Conservation (phyloP, 1,284 basidiomycete genomes). For the Golubevia sp. region DNA sequence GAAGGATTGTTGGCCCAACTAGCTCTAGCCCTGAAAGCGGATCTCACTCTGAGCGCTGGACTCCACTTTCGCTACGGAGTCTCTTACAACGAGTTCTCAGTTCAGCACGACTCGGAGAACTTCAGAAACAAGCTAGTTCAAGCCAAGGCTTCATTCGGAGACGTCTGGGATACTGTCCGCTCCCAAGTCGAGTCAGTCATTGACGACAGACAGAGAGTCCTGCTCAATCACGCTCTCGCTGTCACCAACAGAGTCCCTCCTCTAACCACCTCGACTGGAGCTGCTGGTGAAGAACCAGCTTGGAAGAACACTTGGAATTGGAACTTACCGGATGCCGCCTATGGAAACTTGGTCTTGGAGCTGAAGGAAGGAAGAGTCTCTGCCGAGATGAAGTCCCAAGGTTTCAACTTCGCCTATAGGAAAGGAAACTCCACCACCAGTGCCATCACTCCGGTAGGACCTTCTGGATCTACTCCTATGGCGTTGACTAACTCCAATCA, state of each 20-base stretch:
- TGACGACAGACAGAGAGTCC: slow-evolving; percentile 84
- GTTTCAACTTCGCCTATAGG: slow-evolving; percentile 62
- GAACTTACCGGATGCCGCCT: slow-evolving; percentile 79
- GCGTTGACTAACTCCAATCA: too few species aligned
- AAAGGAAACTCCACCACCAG: too few species aligned
- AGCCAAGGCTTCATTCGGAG: slow-evolving; percentile 82
- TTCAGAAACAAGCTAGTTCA: slow-evolving; percentile 80
- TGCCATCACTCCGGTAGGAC: too few species aligned
- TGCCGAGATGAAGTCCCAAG: slow-evolving; percentile 88
- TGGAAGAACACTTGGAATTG: slow-evolving; percentile 60
- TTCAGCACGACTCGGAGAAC: slow-evolving; percentile 85
- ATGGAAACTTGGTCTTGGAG: slow-evolving; percentile 83
- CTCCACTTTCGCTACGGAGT: slow-evolving; percentile 96
- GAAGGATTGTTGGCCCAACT: slow-evolving; percentile 92
- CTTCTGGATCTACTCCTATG: too few species aligned
- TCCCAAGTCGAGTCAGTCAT: slow-evolving; percentile 87
- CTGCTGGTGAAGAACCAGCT: slow-evolving; percentile 75
- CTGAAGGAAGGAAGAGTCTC: slow-evolving; percentile 88
- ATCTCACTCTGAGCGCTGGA: slow-evolving; percentile 90
- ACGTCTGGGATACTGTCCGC: slow-evolving; percentile 93
- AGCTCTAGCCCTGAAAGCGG: slow-evolving; percentile 85
- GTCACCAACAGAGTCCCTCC: slow-evolving; percentile 81
- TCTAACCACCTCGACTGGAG: slow-evolving; percentile 64
- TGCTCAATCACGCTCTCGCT: slow-evolving; percentile 85
- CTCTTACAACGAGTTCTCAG: slow-evolving; percentile 95